Evolutionary conservation across 2,329 filamentous ascomycete genomes (phyloP), one percentile per base, ranked within the genome.

Genomic region (Pleoardoris graminearum): DNA sequence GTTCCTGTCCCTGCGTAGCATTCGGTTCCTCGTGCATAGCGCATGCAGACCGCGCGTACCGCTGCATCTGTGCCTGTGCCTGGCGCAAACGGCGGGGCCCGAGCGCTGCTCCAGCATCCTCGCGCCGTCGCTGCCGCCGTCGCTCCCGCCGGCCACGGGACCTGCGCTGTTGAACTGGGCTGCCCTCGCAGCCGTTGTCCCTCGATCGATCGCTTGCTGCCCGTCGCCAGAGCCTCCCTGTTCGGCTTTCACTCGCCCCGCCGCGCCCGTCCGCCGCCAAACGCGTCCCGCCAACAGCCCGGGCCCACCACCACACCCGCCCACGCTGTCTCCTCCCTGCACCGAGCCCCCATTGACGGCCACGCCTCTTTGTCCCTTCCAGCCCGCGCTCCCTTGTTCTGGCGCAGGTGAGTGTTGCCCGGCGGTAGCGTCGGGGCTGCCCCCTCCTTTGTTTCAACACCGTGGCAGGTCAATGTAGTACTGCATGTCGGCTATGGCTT

Each of bases 401-500:
- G 51, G 53, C 32, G 56, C 52, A 50, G 62, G 67, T 71, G 62
- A 66, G 69, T 71, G 48, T 59, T 55, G 57, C 57, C 54, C 48
- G 36, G 53, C 51, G 43, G 37, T 54, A 52, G 47, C 52, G 42
- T 50, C 36, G 55, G 51, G 51, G 46, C 42, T 59, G 57, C 59
- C 61, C 59, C 60, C 58, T 58, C 64, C 66, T 65, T 68, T 67
- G 70, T 68, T 65, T 62, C 62, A 63, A 60, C 54, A 49, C 59
- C 54, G 63, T 65, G 64, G 59, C 61, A 64, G 61, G 58, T 57
- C 65, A 64, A 68, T 67, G 64, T 66, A 56, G 68, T 69, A 71
- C 70, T 56, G 58, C 69, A 68, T 54, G 53, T 61, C 59, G 67
- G 58, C 63, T 54, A 61, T 60, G 60, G 61, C 46, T 60, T 60